phyloP scores from a whole-genome alignment of 2,329 filamentous ascomycete genomes.

The Epichloe scottii region DNA sequence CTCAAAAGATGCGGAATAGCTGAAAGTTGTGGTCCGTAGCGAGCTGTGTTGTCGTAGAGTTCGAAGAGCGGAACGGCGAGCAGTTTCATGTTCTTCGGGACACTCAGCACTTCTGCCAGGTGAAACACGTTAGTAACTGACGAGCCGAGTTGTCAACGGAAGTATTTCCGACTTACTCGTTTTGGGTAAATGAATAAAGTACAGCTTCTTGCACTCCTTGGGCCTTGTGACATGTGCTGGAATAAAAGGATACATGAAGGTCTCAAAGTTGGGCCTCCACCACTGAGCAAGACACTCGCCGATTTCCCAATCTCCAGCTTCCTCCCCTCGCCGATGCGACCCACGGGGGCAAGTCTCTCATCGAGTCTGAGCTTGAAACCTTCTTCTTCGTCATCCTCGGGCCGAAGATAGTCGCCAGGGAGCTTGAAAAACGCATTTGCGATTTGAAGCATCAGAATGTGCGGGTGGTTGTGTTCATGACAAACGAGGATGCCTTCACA shows the following conservation, averaged over 20 bases:
- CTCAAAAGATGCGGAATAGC: constrained; percentile 92
- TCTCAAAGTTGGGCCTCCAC: constrained; percentile 99
- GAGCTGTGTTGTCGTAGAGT: constrained; percentile 90
- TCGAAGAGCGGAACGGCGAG: constrained; percentile 94
- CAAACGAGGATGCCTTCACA: constrained; percentile 96
- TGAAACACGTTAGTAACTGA: constrained; percentile 3
- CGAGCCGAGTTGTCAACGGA: neutral
- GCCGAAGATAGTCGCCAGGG: constrained; percentile 85
- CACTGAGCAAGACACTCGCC: constrained; percentile 93
- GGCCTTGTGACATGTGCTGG: constrained; percentile 90
- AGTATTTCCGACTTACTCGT: constrained; percentile 51
- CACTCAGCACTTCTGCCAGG: constrained; percentile 70
- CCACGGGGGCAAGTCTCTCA: constrained; percentile 86
- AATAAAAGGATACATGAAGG: constrained; percentile 98
- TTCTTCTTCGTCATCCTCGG: constrained; percentile 79
- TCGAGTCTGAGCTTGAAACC: constrained; percentile 93
- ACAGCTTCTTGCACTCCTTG: constrained; percentile 99
- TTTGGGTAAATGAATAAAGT: constrained; percentile 87
- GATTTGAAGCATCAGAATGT: constrained; percentile 98
- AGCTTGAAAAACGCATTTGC: constrained; percentile 99
- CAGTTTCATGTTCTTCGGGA: constrained; percentile 99
- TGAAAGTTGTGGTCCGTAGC: constrained; percentile 91
- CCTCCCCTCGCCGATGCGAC: constrained; percentile 72
- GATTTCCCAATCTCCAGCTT: constrained; percentile 79
- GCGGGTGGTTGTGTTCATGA: constrained; percentile 97